Evolutionary conservation across 2,329 filamentous ascomycete species (phyloP).

Genomic region (Pyricularia sp.): DNA sequence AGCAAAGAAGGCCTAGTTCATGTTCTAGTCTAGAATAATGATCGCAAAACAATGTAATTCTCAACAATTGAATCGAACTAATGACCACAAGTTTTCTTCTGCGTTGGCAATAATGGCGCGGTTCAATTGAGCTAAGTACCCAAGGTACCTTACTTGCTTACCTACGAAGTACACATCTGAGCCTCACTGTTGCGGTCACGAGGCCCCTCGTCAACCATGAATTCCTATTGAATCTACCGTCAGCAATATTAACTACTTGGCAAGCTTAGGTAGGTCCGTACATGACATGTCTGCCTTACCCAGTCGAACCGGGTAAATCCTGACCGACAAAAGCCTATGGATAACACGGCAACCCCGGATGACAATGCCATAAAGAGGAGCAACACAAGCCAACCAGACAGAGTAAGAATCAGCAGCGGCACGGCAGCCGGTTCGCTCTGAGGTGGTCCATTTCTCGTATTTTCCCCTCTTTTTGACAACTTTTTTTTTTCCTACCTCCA

Average conservation of each 20-base stretch:
- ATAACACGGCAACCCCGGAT: background rate
- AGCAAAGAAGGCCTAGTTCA: constrained; percentile 6
- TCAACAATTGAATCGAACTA: background rate
- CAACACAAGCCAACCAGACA: background rate
- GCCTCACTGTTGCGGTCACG: background rate
- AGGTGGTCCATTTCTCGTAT: background rate
- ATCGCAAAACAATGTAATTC: background rate
- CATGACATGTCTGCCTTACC: background rate
- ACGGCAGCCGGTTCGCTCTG: background rate
- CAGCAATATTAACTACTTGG: background rate
- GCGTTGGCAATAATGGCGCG: background rate
- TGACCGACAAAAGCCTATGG: background rate
- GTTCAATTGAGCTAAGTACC: background rate
- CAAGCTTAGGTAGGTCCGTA: no score
- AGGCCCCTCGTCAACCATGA: background rate
- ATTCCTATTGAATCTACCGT: background rate
- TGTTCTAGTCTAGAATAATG: background rate
- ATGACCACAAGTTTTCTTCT: background rate
- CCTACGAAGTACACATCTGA: background rate
- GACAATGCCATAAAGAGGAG: background rate
- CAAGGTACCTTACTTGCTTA: background rate
- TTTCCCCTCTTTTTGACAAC: background rate
- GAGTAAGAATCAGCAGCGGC: background rate
- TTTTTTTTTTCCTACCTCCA: no score
- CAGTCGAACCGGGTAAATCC: background rate